phyloP scores from a whole-genome alignment of 441 rosid genomes.

The Croton setiger region DNA sequence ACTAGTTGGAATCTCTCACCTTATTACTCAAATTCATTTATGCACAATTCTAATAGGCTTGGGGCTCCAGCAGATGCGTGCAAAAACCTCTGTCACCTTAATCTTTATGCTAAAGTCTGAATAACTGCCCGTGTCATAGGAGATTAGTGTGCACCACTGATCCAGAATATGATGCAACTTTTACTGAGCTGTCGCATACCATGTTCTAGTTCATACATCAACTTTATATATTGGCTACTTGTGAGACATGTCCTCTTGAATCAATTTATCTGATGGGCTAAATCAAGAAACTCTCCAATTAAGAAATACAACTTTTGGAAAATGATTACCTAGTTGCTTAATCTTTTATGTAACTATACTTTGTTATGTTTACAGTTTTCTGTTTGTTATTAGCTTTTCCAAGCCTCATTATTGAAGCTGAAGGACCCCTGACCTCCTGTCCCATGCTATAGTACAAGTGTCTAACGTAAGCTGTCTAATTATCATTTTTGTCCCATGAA shows the following conservation, averaged over 20 bases:
- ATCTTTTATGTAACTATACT: background rate
- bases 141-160: constrained; percentile 2
- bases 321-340: background rate
- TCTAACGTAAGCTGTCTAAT: constrained; percentile 4
- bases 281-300: background rate
- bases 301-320: background rate
- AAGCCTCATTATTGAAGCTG: background rate
- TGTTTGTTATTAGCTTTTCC: background rate
- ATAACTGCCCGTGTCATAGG: background rate
- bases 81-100: background rate
- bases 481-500: background rate
- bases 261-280: background rate
- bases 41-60: too few species aligned
- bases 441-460: background rate
- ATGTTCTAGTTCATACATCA: background rate
- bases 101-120: background rate
- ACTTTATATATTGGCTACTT: background rate
- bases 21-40: too few species aligned
- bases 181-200: background rate
- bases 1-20: too few species aligned
- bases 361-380: background rate
- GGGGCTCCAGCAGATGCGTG: too few species aligned
- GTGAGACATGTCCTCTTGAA: background rate
- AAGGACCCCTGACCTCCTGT: background rate
- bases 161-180: background rate